These are phyloP conservation scores for Oryza glaberrima DNA, from an alignment of 176 grass and related monocot species.

Conservation along the genomic window DNA sequence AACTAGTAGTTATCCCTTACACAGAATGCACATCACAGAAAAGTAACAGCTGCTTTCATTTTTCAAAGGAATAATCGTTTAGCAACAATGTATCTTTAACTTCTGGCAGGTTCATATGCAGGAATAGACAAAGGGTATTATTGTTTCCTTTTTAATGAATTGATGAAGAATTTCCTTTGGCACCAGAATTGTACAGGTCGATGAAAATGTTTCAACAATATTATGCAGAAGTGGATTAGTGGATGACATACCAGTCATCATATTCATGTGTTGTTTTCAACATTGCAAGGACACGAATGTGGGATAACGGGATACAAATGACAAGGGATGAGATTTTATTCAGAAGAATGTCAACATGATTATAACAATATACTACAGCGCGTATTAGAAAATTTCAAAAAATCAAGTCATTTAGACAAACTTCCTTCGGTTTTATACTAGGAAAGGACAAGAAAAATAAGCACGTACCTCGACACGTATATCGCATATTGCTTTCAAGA, in stretches of 20 bases:
- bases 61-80: not conserved
- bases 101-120: constrained; percentile 11
- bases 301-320: not conserved
- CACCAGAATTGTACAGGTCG: no score
- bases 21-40: no score
- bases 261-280: constrained; percentile 1
- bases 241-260: not conserved
- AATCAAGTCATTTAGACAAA: not conserved
- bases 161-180: not conserved
- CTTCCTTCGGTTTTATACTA: not conserved
- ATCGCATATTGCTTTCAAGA: constrained; percentile 97
- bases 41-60: not conserved
- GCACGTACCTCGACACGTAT: constrained; percentile 79
- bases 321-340: not conserved
- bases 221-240: not conserved
- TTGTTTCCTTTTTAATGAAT: not conserved
- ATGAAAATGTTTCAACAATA: not conserved
- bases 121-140: constrained; percentile 3
- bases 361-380: not conserved
- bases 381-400: constrained; percentile 19
- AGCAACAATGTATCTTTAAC: not conserved
- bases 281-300: constrained; percentile 15
- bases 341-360: not conserved
- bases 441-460: constrained; percentile 17
- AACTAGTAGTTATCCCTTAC: not conserved